Base-by-base conservation (phyloP, 768 basidiomycete species). In the Rubroboletus satanas region DNA sequence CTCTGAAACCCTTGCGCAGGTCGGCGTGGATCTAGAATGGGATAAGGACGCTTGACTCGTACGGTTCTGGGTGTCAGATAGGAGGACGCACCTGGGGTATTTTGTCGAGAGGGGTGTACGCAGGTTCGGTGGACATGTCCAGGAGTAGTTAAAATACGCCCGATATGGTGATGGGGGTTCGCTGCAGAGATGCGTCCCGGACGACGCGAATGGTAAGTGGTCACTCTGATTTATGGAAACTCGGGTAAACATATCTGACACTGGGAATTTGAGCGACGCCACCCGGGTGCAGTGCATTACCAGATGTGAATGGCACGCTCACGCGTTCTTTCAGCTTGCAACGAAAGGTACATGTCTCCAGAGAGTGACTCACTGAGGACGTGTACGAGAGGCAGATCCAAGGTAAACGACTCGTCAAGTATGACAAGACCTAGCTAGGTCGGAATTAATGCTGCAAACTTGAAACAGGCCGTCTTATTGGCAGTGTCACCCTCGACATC, bases 1-100 rank as follows among this genome's bases (percentile, higher is more conserved):
- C 71, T 31, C 71, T 72, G 69, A 90, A 92, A 6, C 79, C 80
- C n/a, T 74, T 72, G 28, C 71, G 74, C 21, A 92, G 73, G 43
- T 75, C 73, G 26, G 74, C 73, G 51, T 82, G 81, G 53, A 86
- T 82, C 87, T 89, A 59, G 3, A 14, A 23, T 26, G 18, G 32
- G 18, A 23, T 11, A 26, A 15, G 9, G 33, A 21, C 14, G 5
- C 26, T 28, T 6, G 15, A 37, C 21, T 21, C 21, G 37, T 17
- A 2, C 12, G 36, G 15, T 45, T 21, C 17, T 37, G 6, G 11
- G 8, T 4, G 23, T 31, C n/a, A 8, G 29, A 28, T 1, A 3
- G 14, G 7, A 17, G 5, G n/a, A 61, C 73, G 37, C 32, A 80
- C 84, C 66, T 72, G 72, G 4, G 76, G 69, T 23, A 85, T 84